Evolutionary conservation across 2,329 filamentous ascomycete species (phyloP).

Genomic region (Alternaria conjuncta): DNA sequence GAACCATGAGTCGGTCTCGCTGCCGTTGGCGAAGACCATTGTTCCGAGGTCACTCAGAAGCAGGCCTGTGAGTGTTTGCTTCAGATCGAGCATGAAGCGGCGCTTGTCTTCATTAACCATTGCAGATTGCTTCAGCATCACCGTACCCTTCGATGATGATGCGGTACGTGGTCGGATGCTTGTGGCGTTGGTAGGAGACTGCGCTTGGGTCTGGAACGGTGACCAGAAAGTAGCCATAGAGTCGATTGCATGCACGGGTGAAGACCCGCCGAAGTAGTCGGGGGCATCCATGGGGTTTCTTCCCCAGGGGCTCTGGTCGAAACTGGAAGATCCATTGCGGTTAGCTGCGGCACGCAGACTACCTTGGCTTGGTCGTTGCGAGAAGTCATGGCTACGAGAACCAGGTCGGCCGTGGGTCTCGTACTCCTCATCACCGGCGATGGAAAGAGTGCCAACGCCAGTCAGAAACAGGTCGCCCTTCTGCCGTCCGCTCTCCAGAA

Average conservation of each 20-base stretch:
- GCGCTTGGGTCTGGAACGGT: conserved; percentile 73
- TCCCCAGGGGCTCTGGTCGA: conserved; percentile 72
- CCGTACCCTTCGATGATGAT: conserved; percentile 71
- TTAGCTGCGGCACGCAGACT: conserved; percentile 65
- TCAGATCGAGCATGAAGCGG: conserved; percentile 77
- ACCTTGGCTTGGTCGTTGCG: conserved; percentile 60
- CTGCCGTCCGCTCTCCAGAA: conserved; percentile 60
- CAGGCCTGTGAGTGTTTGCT: conserved; percentile 80
- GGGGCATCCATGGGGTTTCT: conserved; percentile 71
- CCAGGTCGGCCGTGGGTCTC: conserved; percentile 48
- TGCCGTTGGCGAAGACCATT: conserved; percentile 83
- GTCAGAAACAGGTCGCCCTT: conserved; percentile 57
- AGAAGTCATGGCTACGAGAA: conserved; percentile 53
- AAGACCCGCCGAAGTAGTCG: conserved; percentile 72
- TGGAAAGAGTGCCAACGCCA: conserved; percentile 55
- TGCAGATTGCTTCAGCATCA: conserved; percentile 63
- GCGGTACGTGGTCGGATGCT: conserved; percentile 70
- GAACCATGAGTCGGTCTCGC: conserved; percentile 93
- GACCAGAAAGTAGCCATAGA: conserved; percentile 88
- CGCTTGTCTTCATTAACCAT: conserved; percentile 72
- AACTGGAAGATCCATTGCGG: conserved; percentile 72
- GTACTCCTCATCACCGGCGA: conserved; percentile 56
- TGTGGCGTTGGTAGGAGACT: conserved; percentile 68
- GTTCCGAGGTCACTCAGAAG: conserved; percentile 89
- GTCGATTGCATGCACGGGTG: conserved; percentile 74